Evolutionary conservation across 108 stramenopile species (phyloP).

Genomic region (Cylindrotheca fusiformis): DNA sequence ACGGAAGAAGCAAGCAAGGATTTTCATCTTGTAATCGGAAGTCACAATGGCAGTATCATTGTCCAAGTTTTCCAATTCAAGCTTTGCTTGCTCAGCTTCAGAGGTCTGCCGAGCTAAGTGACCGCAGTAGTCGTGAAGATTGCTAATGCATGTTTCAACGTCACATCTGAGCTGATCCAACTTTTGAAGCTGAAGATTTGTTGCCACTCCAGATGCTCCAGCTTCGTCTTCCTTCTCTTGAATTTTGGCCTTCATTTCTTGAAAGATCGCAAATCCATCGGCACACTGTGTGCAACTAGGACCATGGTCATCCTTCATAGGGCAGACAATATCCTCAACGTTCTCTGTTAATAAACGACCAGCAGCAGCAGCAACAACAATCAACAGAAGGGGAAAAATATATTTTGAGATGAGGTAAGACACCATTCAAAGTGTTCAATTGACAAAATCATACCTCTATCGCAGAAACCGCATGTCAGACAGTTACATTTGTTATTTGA

Average conservation of each 20-base stretch:
- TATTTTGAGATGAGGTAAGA: too few relatives aligned
- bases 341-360: background rate
- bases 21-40: constrained; percentile 19
- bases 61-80: constrained; percentile 4
- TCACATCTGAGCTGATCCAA: background rate
- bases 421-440: too few relatives aligned
- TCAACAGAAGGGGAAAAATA: too few relatives aligned
- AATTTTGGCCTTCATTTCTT: background rate
- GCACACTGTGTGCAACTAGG: background rate
- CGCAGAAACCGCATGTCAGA: too few relatives aligned
- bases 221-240: background rate
- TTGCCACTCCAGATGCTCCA: background rate
- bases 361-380: too few relatives aligned
- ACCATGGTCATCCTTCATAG: background rate
- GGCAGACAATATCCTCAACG: background rate
- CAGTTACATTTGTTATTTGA: too few relatives aligned
- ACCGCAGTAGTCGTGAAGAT: background rate
- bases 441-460: too few relatives aligned
- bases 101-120: background rate
- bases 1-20: constrained; percentile 7
- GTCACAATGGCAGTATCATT: constrained; percentile 6
- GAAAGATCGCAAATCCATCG: background rate
- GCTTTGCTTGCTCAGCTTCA: background rate
- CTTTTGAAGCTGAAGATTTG: background rate
- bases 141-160: background rate